phyloP scores from a whole-genome alignment of 768 basidiomycete genomes.

The Suillus paluster region DNA sequence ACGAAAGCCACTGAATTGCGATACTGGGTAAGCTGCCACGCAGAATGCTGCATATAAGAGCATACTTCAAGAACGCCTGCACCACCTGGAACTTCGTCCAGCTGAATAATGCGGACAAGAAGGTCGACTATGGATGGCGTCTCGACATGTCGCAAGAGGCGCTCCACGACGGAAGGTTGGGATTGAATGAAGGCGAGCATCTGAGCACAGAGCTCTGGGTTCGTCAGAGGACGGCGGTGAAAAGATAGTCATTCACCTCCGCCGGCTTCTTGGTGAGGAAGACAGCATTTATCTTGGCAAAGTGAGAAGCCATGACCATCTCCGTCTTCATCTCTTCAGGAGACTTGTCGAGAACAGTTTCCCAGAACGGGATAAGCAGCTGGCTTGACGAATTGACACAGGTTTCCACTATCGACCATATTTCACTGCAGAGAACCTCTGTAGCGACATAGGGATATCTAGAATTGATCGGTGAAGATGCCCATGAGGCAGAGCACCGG shows the following conservation, averaged over 20 bases:
- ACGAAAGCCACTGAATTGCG: conserved; percentile 79
- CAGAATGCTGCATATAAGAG: conserved; percentile 38
- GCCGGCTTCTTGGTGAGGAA: conserved; percentile 88
- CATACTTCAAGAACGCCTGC: conserved; percentile 87
- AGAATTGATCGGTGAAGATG: conserved; percentile 2
- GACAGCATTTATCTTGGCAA: conserved; percentile 90
- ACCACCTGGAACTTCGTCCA: conserved; percentile 83
- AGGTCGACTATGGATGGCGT: conserved; percentile 92
- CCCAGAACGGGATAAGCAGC: conserved; percentile 89
- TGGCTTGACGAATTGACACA: conserved; percentile 73
- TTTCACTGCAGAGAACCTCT: conserved; percentile 93
- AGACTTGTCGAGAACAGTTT: conserved; percentile 77
- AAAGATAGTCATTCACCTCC: conserved; percentile 63
- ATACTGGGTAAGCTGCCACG: conserved; percentile 32
- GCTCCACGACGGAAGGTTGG: conserved; percentile 80
- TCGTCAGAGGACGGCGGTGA: conserved; percentile 22
- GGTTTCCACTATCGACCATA: conserved; percentile 94
- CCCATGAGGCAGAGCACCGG: conserved; percentile 10
- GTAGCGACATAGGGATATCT: conserved; percentile 94
- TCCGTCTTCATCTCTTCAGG: conserved; percentile 87
- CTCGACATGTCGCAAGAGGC: conserved; percentile 84
- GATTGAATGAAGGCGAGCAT: conserved; percentile 92
- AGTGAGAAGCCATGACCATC: conserved; percentile 88
- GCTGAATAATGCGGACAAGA: conserved; percentile 85
- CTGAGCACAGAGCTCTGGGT: conserved; percentile 46